These are phyloP conservation scores for Protomyces arabidopsidicola DNA, from an alignment of 1,139 yeast species.

Conservation along the genomic window DNA sequence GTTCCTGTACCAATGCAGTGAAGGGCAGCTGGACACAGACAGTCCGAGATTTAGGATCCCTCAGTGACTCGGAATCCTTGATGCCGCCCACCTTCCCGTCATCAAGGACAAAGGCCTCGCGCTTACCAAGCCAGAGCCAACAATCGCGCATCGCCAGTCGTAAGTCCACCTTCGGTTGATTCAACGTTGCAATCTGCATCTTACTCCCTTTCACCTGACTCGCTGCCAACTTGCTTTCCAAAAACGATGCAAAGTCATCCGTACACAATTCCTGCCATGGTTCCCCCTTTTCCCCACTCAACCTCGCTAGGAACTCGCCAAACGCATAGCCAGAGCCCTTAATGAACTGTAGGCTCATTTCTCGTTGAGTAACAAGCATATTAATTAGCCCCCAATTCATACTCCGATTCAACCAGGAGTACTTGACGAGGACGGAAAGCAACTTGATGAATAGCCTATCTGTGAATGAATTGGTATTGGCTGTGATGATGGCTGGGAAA, in stretches of 20 bases:
- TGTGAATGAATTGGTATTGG: slow-evolving; percentile 7
- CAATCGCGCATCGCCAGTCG: slow-evolving; percentile 11
- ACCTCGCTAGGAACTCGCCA: slow-evolving; percentile 11
- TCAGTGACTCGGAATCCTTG: not conserved
- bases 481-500: slow-evolving; percentile 12
- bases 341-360: slow-evolving; percentile 7
- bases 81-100: slow-evolving; percentile 16
- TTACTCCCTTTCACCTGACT: not conserved
- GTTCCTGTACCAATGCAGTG: slow-evolving; percentile 9
- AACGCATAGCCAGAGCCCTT: slow-evolving; percentile 14
- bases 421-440: slow-evolving; percentile 5
- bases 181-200: not conserved
- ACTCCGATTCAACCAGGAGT: slow-evolving; percentile 3
- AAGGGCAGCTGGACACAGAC: slow-evolving; percentile 14
- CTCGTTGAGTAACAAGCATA: slow-evolving; percentile 4
- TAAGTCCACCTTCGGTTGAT: not conserved
- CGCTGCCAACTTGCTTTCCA: not conserved
- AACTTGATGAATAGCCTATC: slow-evolving; percentile 10
- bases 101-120: not conserved
- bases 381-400: slow-evolving; percentile 13
- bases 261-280: not conserved
- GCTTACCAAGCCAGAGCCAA: slow-evolving; percentile 12
- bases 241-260: not conserved
- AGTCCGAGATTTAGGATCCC: slow-evolving; percentile 8
- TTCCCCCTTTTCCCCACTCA: not conserved